Conservation (phyloP, 768 basidiomycete species). For the Podaxis rugospora region DNA sequence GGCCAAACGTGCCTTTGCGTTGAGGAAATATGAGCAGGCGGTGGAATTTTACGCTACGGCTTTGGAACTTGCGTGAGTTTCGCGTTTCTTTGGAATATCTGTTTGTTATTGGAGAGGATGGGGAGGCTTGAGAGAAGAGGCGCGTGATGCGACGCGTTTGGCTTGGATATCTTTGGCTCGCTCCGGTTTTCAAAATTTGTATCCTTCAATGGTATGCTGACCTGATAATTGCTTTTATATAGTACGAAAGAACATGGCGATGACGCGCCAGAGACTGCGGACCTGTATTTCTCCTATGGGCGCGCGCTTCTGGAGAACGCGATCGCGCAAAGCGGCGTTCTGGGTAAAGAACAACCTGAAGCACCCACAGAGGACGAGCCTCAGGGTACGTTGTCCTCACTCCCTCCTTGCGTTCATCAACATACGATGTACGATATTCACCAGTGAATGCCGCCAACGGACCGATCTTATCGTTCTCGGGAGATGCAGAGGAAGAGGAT, state of each 20-base stretch:
- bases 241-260: slow-evolving; percentile 79
- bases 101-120: background rate
- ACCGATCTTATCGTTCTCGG: slow-evolving; percentile 74
- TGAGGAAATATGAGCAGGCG: slow-evolving; percentile 82
- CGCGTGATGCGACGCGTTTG: slow-evolving; percentile 16
- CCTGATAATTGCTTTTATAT: background rate
- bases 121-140: background rate
- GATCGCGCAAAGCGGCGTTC: slow-evolving; percentile 77
- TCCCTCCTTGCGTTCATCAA: slow-evolving; percentile 6
- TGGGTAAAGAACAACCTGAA: slow-evolving; percentile 81
- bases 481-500: slow-evolving; percentile 60
- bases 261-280: slow-evolving; percentile 77
- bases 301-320: slow-evolving; percentile 93
- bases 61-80: slow-evolving; percentile 76
- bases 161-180: slow-evolving; percentile 7
- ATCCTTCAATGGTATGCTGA: slow-evolving; percentile 5
- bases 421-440: slow-evolving; percentile 13
- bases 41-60: slow-evolving; percentile 82
- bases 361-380: slow-evolving; percentile 41
- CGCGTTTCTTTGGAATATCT: slow-evolving; percentile 16
- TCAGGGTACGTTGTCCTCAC: slow-evolving; percentile 20
- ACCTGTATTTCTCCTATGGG: slow-evolving; percentile 88
- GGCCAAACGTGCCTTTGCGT: slow-evolving; percentile 84
- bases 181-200: slow-evolving; percentile 1
- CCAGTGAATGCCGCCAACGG: slow-evolving; percentile 38